Base-by-base conservation (phyloP, 257 asterid species). In the Jacaranda mimosifolia region DNA sequence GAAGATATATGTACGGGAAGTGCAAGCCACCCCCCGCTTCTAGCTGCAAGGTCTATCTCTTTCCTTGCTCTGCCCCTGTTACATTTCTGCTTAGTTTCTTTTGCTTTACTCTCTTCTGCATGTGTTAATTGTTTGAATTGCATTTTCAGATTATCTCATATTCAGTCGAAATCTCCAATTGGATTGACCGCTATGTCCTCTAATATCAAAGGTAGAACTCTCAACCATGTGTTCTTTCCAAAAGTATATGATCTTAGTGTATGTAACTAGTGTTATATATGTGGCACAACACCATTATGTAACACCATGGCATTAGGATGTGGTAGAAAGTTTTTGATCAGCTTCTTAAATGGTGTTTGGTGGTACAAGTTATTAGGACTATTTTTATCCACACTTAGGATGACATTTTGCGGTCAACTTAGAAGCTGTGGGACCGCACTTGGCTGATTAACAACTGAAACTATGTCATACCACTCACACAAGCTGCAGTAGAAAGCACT, bases 231-330 rank as follows among this genome's bases (percentile, higher is more conserved):
- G 32, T 7, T 58, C 42, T 14, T 58, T 58, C 51, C 7, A 11
- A 38, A 7, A 19, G 59, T 51, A 57, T 67, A 48, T 13, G 48
- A 64, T 53, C 18, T n/a, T 55, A 36, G 69, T 79, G 62, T 45
- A 48, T 46, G 64, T 67, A 17, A 72, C 49, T 58, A 58, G 14
- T 56, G 38, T 14, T 69, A 18, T 80, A n/a, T 77, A 56, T 80
- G 35, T 77, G 55, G 73, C 68, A 72, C 92, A 95, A 98, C 83
- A 93, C 96, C 68, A 90, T 95, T 80, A 93, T 77, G 99, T 97
- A 72, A 95, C 97, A 4, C 91, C 93, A 79, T 95, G 99, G 99
- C 92, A 98, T 67, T 93, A 98, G 99, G 98, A 95, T 72, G 93
- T 90, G 45, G 94, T 90, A 12, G 89, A 96, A 51, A 87, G 88